A percentile compares a stretch with the other conserved stretches of the same genome.
Conservation (phyloP, 345 rosid species). For the Rhodamnia argentea region DNA sequence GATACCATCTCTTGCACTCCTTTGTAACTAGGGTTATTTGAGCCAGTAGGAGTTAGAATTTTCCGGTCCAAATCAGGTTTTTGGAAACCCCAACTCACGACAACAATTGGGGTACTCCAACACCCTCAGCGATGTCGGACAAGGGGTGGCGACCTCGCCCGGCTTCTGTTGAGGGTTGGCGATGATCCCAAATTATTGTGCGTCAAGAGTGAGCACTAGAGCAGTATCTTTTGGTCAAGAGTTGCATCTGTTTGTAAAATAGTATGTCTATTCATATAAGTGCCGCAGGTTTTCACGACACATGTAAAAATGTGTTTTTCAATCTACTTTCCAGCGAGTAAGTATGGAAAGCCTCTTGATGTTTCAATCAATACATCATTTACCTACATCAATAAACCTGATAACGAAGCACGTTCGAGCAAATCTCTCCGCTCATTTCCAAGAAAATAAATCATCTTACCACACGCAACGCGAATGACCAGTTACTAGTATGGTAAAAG, state of each 20-base stretch:
- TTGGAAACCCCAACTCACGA: neutral
- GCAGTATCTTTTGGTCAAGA: fast-evolving
- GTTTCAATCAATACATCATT: neutral
- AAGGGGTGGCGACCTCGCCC: neutral
- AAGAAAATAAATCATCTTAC: neutral
- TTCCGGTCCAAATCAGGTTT: neutral
- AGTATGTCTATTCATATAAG: neutral
- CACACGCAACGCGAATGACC: fast-evolving
- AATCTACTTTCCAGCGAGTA: neutral
- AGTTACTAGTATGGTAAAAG: neutral
- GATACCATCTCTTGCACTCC: neutral
- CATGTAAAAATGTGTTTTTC: neutral
- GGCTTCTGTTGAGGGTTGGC: neutral
- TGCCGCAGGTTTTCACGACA: neutral
- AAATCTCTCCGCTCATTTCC: neutral
- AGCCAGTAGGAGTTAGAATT: fast-evolving
- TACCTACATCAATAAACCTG: neutral
- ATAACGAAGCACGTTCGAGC: neutral
- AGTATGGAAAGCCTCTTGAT: neutral
- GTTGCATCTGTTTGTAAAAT: neutral
- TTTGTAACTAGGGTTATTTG: neutral
- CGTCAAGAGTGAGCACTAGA: neutral
- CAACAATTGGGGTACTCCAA: neutral
- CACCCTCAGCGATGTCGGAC: neutral
- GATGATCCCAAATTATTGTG: neutral